Evolutionary conservation across 1,139 yeast genomes (phyloP).

Genomic region (Debaryomyces coudertii): DNA sequence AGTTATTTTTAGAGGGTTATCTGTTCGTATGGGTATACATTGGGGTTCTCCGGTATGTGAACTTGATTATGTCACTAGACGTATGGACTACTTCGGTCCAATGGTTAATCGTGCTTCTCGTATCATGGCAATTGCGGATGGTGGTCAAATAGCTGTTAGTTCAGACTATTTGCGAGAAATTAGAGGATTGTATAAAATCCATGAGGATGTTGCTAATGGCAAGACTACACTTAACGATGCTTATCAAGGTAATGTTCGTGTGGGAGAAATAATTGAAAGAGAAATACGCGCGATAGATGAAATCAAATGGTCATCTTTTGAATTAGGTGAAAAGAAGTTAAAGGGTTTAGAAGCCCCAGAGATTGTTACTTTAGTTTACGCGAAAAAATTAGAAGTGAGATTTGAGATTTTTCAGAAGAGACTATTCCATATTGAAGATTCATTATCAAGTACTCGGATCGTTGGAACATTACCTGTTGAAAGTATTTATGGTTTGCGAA

Average conservation of each 20-base stretch:
- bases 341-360: constrained; percentile 97
- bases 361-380: constrained; percentile 76
- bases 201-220: constrained; percentile 47
- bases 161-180: constrained; percentile 79
- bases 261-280: constrained; percentile 66
- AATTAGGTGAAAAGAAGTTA: constrained; percentile 83
- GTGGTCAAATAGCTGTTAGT: constrained; percentile 93
- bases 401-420: constrained; percentile 45
- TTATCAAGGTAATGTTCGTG: constrained; percentile 60
- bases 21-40: constrained; percentile 97
- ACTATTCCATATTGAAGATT: constrained; percentile 22
- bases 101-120: constrained; percentile 96
- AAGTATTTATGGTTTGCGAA: constrained; percentile 49
- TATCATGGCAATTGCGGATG: constrained; percentile 93
- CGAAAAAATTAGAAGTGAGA: constrained; percentile 64
- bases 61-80: constrained; percentile 86
- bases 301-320: constrained; percentile 70
- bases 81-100: constrained; percentile 99
- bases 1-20: constrained; percentile 78
- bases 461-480: constrained; percentile 49
- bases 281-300: constrained; percentile 70
- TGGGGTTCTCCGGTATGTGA: constrained; percentile 99
- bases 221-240: constrained; percentile 52
- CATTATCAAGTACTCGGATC: constrained; percentile 27
- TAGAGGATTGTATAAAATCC: constrained; percentile 57